Base-by-base conservation (phyloP, 2,329 filamentous ascomycete genomes). In the Cryoendolithus antarcticus region DNA sequence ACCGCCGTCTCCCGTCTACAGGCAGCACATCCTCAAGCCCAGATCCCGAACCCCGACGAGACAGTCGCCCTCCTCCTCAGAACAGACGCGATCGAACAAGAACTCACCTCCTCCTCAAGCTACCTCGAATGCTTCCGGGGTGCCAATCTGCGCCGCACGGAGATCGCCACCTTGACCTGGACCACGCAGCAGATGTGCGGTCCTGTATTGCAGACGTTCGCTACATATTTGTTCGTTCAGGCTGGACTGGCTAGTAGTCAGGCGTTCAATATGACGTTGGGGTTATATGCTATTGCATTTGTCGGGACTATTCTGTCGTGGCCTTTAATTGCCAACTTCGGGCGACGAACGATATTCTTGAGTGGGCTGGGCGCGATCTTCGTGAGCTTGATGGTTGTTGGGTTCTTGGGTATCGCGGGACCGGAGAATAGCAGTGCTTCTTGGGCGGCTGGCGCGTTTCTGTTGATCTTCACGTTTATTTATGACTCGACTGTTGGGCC, bases 31-130 rank as follows among this genome's bases (percentile, higher is more conserved):
- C 70, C 53, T 48, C 66, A 11, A 62, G 74, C 45, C 64, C 65
- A 35, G 76, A 83, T 44, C 76, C 74, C 1, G 71, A 79, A 89
- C 51, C 72, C 80, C 6, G 80, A 91, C 45, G 82, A 89, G 61
- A 89, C 82, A 0, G 68, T 93, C 32, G 80, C 83, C 51, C 88
- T 93, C 82, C 91, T 93, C 80, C 75, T 85, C 2, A 82, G 89
- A 55, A 93, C 85, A 0, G 86, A 40, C 28, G 38, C 35, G 27
- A 40, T 40, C 19, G 38, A 40, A 13, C 45, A 40, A 24, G 32
- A 40, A 13, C 33, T 33, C 6, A 40, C 38, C 6, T 35, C 56
- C 9, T 51, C 50, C 4, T 49, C 54, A 6, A 51, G 52, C 1
- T 49, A 46, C 41, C 39, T 36, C 30, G 59, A 64, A 34, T 61